Conservation (phyloP, 2,329 filamentous ascomycete genomes). For the Bertia moriformis region DNA sequence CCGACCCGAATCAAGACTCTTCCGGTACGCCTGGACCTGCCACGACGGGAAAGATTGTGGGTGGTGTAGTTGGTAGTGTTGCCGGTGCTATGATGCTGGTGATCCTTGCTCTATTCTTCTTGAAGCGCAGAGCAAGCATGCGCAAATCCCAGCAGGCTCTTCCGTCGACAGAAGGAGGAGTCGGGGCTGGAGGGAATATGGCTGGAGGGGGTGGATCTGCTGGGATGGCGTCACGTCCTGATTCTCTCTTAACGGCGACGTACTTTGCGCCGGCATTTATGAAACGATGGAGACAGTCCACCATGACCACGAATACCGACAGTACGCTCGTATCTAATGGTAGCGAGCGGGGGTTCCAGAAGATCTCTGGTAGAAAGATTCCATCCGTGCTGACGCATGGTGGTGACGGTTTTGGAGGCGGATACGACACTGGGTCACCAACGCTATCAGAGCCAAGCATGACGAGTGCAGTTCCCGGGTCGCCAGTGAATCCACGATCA, state of each 20-base stretch:
- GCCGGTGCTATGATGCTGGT: not conserved
- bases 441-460: not conserved
- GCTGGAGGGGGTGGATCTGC: not conserved
- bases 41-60: not conserved
- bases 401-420: constrained; percentile 26
- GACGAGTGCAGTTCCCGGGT: not conserved
- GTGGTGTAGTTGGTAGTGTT: not conserved
- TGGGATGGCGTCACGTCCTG: constrained; percentile 8
- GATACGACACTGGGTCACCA: constrained; percentile 6
- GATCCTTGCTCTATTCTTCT: not conserved
- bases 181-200: too few relatives aligned
- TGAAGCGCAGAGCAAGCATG: not conserved
- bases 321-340: constrained; percentile 10
- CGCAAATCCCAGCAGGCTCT: not conserved
- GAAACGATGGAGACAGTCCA: constrained; percentile 21
- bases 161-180: not conserved
- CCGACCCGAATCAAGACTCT: too few relatives aligned
- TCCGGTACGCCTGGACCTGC: too few relatives aligned
- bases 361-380: constrained; percentile 29
- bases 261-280: constrained; percentile 19
- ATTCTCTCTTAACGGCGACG: constrained; percentile 19
- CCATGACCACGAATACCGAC: constrained; percentile 15
- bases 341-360: constrained; percentile 30
- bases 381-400: constrained; percentile 26
- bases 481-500: not conserved